These are phyloP conservation scores for Moniliophthora roreri DNA, from an alignment of 1,284 basidiomycete species.

Conservation along the genomic window DNA sequence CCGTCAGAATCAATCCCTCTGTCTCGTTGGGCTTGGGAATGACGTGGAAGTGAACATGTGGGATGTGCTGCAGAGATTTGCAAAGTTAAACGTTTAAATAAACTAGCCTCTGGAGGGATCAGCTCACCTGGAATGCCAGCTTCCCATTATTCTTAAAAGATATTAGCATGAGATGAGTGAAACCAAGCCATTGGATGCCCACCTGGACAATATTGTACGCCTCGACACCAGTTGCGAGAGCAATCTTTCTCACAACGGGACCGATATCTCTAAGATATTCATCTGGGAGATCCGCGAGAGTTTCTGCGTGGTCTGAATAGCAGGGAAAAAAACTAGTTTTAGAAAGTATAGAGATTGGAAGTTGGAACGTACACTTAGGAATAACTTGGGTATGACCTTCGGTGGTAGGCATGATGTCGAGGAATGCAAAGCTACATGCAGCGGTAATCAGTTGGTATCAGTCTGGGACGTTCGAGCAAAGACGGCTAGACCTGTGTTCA, in stretches of 20 bases:
- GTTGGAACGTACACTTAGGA: conserved; percentile 35
- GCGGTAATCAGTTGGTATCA: not conserved
- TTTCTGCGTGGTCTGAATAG: conserved; percentile 49
- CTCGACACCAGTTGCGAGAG: conserved; percentile 49
- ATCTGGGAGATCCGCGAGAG: conserved; percentile 53
- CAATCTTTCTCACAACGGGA: conserved; percentile 61
- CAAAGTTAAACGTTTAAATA: not conserved
- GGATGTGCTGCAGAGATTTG: conserved; percentile 29
- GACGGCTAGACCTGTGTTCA: conserved; percentile 32
- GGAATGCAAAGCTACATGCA: conserved; percentile 33
- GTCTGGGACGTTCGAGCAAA: not conserved
- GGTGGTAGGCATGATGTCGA: conserved; percentile 37
- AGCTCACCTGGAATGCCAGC: conserved; percentile 36
- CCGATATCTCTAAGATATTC: conserved; percentile 52
- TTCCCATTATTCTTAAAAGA: conserved; percentile 38
- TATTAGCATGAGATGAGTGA: not conserved
- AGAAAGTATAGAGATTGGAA: not conserved
- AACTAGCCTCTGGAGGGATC: not conserved
- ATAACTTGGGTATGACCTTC: conserved; percentile 46
- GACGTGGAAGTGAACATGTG: conserved; percentile 43
- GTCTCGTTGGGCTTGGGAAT: conserved; percentile 36
- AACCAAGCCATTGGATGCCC: not conserved
- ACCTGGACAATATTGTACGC: conserved; percentile 66
- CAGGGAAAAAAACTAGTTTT: not conserved
- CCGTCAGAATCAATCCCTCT: conserved; percentile 32